Conservation (phyloP, 768 basidiomycete species). For the Mycena kentingensis region DNA sequence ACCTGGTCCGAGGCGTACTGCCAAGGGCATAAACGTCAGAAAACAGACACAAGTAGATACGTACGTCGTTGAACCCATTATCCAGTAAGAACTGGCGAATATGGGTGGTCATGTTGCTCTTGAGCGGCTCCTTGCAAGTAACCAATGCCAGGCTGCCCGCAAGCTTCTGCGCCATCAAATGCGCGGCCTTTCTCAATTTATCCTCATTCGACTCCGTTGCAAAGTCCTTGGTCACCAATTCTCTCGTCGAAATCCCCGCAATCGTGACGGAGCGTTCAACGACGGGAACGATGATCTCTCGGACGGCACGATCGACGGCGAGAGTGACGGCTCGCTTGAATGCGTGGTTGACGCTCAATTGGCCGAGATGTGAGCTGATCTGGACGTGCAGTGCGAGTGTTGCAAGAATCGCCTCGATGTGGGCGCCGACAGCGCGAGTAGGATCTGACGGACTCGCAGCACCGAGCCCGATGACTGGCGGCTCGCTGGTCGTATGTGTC, state of each 20-base stretch:
- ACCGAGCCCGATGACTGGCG: conserved; percentile 64
- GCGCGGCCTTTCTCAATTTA: conserved; percentile 87
- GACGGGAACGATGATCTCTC: conserved; percentile 97
- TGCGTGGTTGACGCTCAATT: conserved; percentile 70
- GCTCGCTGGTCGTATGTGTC: conserved; percentile 51
- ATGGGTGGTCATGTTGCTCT: conserved; percentile 87
- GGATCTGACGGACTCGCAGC: conserved; percentile 61
- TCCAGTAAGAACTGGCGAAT: conserved; percentile 82
- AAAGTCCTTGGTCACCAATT: conserved; percentile 94
- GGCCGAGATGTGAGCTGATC: conserved; percentile 76
- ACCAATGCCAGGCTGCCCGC: conserved; percentile 96
- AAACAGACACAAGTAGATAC: conserved; percentile 1
- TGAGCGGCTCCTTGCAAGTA: conserved; percentile 96
- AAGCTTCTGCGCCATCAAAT: conserved; percentile 95
- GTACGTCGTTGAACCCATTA: conserved; percentile 86
- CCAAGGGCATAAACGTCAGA: conserved; percentile 10
- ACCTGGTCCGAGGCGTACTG: conserved; percentile 83
- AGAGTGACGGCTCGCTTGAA: conserved; percentile 91
- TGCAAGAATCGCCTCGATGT: conserved; percentile 79
- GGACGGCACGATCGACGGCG: conserved; percentile 91
- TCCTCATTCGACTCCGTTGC: conserved; percentile 90
- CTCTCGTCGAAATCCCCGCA: conserved; percentile 94
- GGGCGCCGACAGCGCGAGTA: conserved; percentile 68
- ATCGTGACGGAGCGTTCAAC: conserved; percentile 98
- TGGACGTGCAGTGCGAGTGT: conserved; percentile 71